Conservation (phyloP, 2,329 filamentous ascomycete species). For the Periglandula ipomoeae region DNA sequence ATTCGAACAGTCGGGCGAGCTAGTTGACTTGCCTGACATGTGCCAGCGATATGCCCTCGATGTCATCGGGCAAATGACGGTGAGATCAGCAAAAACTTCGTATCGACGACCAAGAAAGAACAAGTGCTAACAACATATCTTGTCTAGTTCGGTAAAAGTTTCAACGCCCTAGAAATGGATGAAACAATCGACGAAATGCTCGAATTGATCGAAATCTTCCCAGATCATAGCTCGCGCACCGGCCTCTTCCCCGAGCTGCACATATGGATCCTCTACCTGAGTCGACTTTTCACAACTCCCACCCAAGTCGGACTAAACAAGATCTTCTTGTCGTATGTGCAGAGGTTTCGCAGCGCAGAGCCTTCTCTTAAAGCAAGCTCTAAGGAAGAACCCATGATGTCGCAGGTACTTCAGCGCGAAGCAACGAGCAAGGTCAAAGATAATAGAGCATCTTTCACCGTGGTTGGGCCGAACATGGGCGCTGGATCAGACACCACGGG, state of each 20-base stretch:
- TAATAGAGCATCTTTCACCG: neutral
- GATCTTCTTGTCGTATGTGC: too few species aligned
- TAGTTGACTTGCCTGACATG: neutral
- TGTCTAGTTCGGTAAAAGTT: neutral
- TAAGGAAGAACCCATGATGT: neutral
- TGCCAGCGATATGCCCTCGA: neutral
- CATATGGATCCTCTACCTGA: neutral
- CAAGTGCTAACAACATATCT: neutral
- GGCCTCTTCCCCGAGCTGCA: neutral
- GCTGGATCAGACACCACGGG: slow-evolving; percentile 1
- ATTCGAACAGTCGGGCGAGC: neutral
- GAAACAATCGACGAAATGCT: too few species aligned
- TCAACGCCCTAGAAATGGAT: neutral
- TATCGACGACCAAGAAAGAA: neutral
- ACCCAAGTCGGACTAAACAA: neutral
- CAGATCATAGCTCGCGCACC: neutral
- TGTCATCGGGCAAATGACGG: neutral
- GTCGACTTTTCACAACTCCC: too few species aligned
- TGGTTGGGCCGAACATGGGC: neutral
- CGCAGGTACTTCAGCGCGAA: neutral
- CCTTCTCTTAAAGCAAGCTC: neutral
- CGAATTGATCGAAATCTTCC: neutral
- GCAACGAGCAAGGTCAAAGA: neutral
- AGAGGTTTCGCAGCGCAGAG: too few species aligned
- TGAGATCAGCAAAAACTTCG: neutral